These are phyloP conservation scores for Vigna trinervia DNA, from an alignment of 306 rosid genomes.

Conservation along the genomic window DNA sequence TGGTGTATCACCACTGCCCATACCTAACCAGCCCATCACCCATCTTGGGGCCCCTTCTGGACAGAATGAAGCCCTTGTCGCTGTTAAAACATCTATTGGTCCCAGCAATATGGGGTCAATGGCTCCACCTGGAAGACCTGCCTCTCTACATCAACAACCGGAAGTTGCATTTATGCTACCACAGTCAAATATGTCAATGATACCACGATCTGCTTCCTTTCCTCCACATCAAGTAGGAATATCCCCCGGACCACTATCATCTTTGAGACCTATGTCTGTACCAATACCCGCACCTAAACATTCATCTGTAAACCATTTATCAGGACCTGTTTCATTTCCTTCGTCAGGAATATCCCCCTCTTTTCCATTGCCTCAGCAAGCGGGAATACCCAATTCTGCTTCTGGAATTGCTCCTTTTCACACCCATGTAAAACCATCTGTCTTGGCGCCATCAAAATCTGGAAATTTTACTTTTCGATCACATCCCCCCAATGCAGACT, in stretches of 20 bases:
- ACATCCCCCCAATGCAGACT: constrained; percentile 57
- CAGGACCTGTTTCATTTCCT: constrained; percentile 51
- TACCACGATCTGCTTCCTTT: constrained; percentile 47
- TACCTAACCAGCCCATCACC: constrained; percentile 51
- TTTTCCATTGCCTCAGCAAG: constrained; percentile 53
- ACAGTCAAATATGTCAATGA: constrained; percentile 51
- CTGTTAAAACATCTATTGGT: constrained; percentile 45
- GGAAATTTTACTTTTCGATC: constrained; percentile 77
- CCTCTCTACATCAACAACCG: constrained; percentile 49
- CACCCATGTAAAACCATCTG: constrained; percentile 51
- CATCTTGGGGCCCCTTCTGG: constrained; percentile 52
- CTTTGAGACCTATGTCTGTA: constrained; percentile 50
- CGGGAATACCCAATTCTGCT: constrained; percentile 60
- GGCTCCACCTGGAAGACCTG: constrained; percentile 52
- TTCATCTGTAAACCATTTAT: constrained; percentile 48
- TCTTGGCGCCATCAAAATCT: constrained; percentile 53
- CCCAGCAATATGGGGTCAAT: constrained; percentile 59
- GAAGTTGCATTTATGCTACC: constrained; percentile 53
- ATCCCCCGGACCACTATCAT: constrained; percentile 49
- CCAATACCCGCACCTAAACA: constrained; percentile 40
- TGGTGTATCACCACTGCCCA: constrained; percentile 46
- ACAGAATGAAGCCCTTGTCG: constrained; percentile 45
- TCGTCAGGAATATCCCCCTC: constrained; percentile 54
- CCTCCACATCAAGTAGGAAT: constrained; percentile 57
- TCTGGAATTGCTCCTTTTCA: constrained; percentile 51